Conservation (phyloP, 2,329 filamentous ascomycete genomes). For the Alternaria burnsii region DNA sequence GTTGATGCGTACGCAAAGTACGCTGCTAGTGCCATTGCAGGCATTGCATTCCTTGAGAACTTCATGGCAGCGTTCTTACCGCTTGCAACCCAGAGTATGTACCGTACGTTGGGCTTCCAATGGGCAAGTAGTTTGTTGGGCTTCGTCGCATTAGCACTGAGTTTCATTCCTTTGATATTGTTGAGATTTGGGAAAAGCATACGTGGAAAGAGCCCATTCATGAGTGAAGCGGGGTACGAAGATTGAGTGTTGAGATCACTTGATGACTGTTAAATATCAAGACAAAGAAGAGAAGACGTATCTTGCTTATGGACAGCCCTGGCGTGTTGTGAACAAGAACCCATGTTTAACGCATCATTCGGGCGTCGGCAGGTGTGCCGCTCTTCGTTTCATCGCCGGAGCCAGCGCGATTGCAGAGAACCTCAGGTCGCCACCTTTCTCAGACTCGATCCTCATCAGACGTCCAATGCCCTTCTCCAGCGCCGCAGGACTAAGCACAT, state of each 20-base stretch:
- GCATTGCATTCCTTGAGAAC: conserved; percentile 60
- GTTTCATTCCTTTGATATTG: conserved; percentile 57
- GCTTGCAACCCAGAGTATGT: conserved; percentile 58
- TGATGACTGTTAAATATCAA: neutral
- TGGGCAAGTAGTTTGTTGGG: conserved; percentile 61
- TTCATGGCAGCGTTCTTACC: conserved; percentile 59
- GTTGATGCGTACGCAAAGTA: conserved; percentile 61
- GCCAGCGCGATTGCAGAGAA: conserved; percentile 58
- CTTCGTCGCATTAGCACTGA: conserved; percentile 55
- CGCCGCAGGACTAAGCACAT: conserved; percentile 55
- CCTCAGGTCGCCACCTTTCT: conserved; percentile 51
- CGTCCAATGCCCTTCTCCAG: conserved; percentile 53
- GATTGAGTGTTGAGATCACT: neutral
- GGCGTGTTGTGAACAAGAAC: neutral
- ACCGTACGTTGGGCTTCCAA: conserved; percentile 57
- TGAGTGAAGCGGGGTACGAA: conserved; percentile 40
- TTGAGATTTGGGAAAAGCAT: conserved; percentile 54
- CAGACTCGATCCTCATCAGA: conserved; percentile 48
- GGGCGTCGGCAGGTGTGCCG: neutral
- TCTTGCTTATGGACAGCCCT: neutral
- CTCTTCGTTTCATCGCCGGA: neutral
- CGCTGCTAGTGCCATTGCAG: conserved; percentile 60
- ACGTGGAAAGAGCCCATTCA: conserved; percentile 50
- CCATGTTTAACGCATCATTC: neutral
- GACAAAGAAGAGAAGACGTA: neutral